Base-by-base conservation (phyloP, 202 grass and related monocot species). In the Saccharum hybrid region DNA sequence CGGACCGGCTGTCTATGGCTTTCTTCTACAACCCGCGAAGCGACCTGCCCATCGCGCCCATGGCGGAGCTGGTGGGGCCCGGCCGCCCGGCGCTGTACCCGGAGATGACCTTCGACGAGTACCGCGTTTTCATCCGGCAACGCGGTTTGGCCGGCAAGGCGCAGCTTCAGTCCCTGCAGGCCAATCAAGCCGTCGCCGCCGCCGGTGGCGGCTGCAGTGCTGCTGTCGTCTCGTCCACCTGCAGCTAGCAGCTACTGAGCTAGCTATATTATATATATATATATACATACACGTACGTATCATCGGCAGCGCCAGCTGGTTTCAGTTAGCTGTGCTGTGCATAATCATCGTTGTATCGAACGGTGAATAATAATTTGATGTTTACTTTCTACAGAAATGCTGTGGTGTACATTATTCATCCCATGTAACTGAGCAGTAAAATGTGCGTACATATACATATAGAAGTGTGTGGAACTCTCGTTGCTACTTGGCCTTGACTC, bases 1-100 rank as follows among this genome's bases (percentile, higher is more conserved):
- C 81, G 4, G 90, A 94, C 9, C 84, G 95, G 41, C 63, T 98
- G 66, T 98, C 95, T 2, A 49, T 93, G 57, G 95, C 95, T 30
- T 88, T 94, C 43, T 98, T 98, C 93, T 98, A 96, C 93, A 98
- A 98, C 74, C 96, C 96, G 16, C 83, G 83, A 40, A 89, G 93
- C 62, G 91, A 96, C 81, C 31, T 98, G 19, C 83, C 49, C 8
- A 12, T 98, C 18, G 83, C 76, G 19, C 96, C 96, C 2, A 67
- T 90, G 37, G 2, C 75, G 4, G 87, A 96, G 83, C 88, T 98
- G 23, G 83, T 90, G 19, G 65, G 46, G 2, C 69, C 88, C 11
- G 83, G n/a, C 10, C 36, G 66, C 19, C 87, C 93, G 13, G 46
- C 87, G 34, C 51, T 92, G 21, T 98, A 94, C 80, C 89, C 74